Percentiles rank a stretch among this genome's conserved stretches.
phyloP scores from a whole-genome alignment of 2,329 filamentous ascomycete genomes.

The Diplodia sapinea region DNA sequence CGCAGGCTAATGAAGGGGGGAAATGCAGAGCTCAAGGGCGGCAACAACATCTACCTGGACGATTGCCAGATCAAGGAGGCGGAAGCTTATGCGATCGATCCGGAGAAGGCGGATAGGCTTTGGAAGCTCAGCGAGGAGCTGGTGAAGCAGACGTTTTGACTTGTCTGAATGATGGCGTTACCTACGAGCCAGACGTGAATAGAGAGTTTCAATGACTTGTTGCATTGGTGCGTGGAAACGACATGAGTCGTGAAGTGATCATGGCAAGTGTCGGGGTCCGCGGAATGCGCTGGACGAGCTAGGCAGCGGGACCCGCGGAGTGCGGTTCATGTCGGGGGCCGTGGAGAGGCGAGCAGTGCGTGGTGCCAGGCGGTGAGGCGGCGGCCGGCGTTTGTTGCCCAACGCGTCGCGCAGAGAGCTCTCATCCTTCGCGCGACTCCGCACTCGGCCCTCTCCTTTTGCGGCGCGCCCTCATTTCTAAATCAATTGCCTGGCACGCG shows the following conservation, averaged over 20 bases:
- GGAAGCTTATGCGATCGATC: constrained; percentile 36
- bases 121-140: constrained; percentile 45
- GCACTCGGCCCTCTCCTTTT: constrained; percentile 2
- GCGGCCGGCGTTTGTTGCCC: not conserved
- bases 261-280: not conserved
- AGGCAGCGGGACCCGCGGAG: too few species aligned
- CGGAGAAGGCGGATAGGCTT: constrained; percentile 38
- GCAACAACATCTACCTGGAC: constrained; percentile 36
- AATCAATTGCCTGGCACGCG: not conserved
- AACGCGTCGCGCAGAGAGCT: not conserved
- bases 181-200: too few species aligned
- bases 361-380: not conserved
- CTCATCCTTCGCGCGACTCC: constrained; percentile 9
- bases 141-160: constrained; percentile 36
- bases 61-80: constrained; percentile 37
- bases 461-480: not conserved
- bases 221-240: not conserved
- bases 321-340: not conserved
- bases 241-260: not conserved
- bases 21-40: constrained; percentile 35
- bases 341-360: not conserved
- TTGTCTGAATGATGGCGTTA: too few species aligned
- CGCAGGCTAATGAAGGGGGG: not conserved
- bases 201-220: too few species aligned
- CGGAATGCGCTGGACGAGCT: not conserved